phyloP scores from a whole-genome alignment of 1,284 basidiomycete species.

The Fomes fomentarius region DNA sequence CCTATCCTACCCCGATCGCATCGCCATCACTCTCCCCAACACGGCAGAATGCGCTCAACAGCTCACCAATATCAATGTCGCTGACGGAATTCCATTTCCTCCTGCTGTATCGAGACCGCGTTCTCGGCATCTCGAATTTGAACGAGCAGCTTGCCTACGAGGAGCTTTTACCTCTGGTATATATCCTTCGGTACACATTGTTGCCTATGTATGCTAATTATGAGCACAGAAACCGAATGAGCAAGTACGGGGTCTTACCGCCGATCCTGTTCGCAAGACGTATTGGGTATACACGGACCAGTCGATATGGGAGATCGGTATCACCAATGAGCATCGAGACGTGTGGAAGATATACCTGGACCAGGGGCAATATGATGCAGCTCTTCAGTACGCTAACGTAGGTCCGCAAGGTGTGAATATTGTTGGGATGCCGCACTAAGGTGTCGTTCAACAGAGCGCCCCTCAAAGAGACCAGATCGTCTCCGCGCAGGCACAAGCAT shows the following conservation, averaged over 20 bases:
- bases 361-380: conserved; percentile 76
- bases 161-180: conserved; percentile 80
- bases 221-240: conserved; percentile 69
- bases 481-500: conserved; percentile 84
- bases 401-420: not conserved
- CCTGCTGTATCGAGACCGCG: conserved; percentile 80
- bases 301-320: conserved; percentile 88
- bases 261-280: conserved; percentile 87
- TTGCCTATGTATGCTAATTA: not conserved
- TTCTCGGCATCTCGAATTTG: conserved; percentile 80
- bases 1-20: conserved; percentile 54
- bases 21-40: conserved; percentile 26
- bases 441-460: conserved; percentile 81
- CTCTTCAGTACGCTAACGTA: conserved; percentile 84
- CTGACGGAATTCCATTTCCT: conserved; percentile 95
- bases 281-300: conserved; percentile 95
- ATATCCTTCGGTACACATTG: not conserved
- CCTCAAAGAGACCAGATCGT: conserved; percentile 86
- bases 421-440: no score
- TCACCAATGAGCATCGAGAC: conserved; percentile 89
- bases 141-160: conserved; percentile 87
- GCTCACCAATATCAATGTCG: conserved; percentile 73
- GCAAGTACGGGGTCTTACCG: conserved; percentile 70
- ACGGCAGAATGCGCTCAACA: conserved; percentile 30
- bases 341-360: conserved; percentile 93